Base-by-base conservation (phyloP, 768 basidiomycete species). In the Dentipellis sp. region DNA sequence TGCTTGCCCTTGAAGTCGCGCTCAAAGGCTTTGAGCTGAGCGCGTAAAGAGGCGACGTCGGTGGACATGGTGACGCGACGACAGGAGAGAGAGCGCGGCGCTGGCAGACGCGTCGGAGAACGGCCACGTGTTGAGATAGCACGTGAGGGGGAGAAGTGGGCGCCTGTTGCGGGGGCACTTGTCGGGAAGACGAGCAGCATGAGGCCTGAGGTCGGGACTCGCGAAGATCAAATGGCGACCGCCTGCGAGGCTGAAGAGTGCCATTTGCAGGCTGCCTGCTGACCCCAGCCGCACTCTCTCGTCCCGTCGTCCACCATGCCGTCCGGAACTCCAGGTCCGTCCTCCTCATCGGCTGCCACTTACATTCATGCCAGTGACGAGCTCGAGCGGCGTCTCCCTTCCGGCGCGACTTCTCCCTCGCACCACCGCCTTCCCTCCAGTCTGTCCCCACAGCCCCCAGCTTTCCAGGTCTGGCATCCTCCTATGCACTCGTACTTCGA, bases 11-110 rank as follows among this genome's bases (percentile, higher is more conserved):
- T 80, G 68, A 90, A 92, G 17, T 74, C 73, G 58, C 82, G 83
- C 64, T 91, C 90, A 83, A 88, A 92, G 45, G 72, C 58, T 68
- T 92, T 92, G 58, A 92, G 81, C 65, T 91, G 82, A 58, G 83
- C 72, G 10, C 82, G 80, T 36, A 91, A 69, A 50, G 73, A 60
- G 36, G 76, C 65, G 62, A 72, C 65, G 36, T 69, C 59, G 45
- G 50, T 39, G 52, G 51, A 29, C 74, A 75, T 77, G 49, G 59
- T 36, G 61, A 53, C 46, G 37, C 17, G 39, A 35, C 53, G 56
- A 50, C 21, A 19, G 48, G 45, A 56, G 54, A 61, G 53, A 63
- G 40, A n/a, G 22, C n/a, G 12, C 40, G 21, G 12, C 40, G 21
- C n/a, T 19, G 21, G 51, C 46, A 36, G 19, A 29, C 29, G 29